Evolutionary conservation across 306 rosid genomes (phyloP).

Genomic region (Senna tora): DNA sequence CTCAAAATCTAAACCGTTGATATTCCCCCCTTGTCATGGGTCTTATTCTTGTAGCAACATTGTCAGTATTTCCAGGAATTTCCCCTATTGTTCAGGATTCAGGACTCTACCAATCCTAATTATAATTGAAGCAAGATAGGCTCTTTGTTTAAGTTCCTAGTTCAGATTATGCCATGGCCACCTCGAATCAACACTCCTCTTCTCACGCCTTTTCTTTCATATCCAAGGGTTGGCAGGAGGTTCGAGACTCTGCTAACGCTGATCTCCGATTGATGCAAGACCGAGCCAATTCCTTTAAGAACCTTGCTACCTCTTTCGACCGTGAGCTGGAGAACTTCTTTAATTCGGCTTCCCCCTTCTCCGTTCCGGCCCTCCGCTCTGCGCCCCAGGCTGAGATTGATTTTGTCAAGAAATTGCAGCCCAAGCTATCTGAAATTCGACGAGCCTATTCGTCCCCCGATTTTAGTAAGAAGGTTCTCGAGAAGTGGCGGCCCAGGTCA

Average conservation of each 20-base stretch:
- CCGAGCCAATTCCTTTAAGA: slow-evolving; percentile 91
- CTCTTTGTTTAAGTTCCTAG: not conserved
- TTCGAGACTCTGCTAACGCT: slow-evolving; percentile 93
- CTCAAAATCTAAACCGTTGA: slow-evolving; percentile 39
- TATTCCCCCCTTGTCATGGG: not conserved
- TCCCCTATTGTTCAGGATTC: not conserved
- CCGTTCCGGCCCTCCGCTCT: slow-evolving; percentile 72
- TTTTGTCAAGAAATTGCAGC: slow-evolving; percentile 85
- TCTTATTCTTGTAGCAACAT: not conserved
- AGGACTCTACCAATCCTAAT: not conserved
- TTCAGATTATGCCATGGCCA: slow-evolving; percentile 50
- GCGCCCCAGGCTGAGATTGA: slow-evolving; percentile 78
- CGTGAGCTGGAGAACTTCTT: slow-evolving; percentile 89
- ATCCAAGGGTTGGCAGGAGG: slow-evolving; percentile 93
- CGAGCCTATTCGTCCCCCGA: slow-evolving; percentile 86
- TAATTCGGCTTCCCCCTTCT: slow-evolving; percentile 57
- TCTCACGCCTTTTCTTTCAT: slow-evolving; percentile 79
- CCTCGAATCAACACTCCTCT: slow-evolving; percentile 54
- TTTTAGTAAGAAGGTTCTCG: slow-evolving; percentile 91
- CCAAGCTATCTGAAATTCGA: slow-evolving; percentile 78
- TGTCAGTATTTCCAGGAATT: not conserved
- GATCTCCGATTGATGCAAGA: slow-evolving; percentile 82
- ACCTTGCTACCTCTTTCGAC: slow-evolving; percentile 87
- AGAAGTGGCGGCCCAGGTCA: slow-evolving; percentile 84
- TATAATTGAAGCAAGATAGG: not conserved